A percentile compares a stretch with the other conserved stretches of the same genome.
Evolutionary conservation across 352 stramenopile species (phyloP).

Genomic region (Halophytophthora batemanensis): DNA sequence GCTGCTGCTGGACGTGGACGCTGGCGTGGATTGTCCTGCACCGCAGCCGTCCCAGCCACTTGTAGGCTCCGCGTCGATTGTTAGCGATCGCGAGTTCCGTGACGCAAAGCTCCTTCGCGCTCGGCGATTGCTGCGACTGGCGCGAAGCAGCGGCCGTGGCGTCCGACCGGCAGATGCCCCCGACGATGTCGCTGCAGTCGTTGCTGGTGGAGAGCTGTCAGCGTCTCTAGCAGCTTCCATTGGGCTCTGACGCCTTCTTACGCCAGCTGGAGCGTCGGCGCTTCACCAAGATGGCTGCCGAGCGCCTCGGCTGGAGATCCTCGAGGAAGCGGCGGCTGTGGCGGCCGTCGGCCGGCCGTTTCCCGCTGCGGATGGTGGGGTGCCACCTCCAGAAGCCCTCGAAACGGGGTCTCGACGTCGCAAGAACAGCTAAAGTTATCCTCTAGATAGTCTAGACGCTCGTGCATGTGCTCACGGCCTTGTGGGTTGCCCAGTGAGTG

Average conservation of each 20-base stretch:
- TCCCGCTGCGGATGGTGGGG: slow-evolving; percentile 2
- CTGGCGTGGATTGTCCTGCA: slow-evolving; percentile 22
- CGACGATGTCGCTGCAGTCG: no score
- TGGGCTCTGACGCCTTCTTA: no score
- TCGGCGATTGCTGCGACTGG: slow-evolving; percentile 6
- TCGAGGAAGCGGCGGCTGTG: slow-evolving; percentile 23
- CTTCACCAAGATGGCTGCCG: slow-evolving; percentile 8
- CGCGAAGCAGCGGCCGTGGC: slow-evolving; percentile 11
- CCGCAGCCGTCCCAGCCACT: slow-evolving; percentile 6
- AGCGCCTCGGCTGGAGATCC: slow-evolving; percentile 22
- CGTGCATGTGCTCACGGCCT: neutral
- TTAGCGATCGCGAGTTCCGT: slow-evolving; percentile 22
- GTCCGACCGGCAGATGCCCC: slow-evolving; percentile 9
- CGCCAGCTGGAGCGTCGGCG: slow-evolving; percentile 1
- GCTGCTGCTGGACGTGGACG: slow-evolving; percentile 32
- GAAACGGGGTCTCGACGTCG: slow-evolving; percentile 9
- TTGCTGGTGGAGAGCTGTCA: neutral
- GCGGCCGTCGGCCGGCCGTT: slow-evolving; percentile 17
- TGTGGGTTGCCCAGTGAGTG: no score
- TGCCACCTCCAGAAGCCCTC: no score
- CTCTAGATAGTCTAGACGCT: neutral
- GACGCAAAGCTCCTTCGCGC: slow-evolving; percentile 20
- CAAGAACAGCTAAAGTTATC: slow-evolving; percentile 31
- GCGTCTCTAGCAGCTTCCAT: no score
- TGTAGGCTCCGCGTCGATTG: slow-evolving; percentile 26